These are phyloP conservation scores for Penicillium sp. DNA, from an alignment of 2,329 filamentous ascomycete genomes.

Conservation along the genomic window DNA sequence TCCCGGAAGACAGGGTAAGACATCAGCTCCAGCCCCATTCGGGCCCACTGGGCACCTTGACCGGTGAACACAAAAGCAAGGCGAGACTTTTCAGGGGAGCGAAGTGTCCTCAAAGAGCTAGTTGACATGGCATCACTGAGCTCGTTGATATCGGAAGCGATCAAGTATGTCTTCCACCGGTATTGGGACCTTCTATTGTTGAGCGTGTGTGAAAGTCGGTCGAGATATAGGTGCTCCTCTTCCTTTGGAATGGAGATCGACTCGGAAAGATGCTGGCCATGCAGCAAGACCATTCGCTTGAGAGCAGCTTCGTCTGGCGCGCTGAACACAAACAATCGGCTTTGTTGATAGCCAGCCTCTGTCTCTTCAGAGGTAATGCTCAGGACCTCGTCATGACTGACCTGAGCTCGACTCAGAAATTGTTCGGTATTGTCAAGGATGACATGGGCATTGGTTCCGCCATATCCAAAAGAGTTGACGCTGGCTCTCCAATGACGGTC, in stretches of 20 bases:
- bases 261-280: no score
- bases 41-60: conserved; percentile 18
- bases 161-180: no score
- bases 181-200: no score
- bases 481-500: conserved; percentile 28
- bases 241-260: no score
- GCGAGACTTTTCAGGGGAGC: neutral
- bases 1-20: neutral
- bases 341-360: neutral
- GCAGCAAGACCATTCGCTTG: no score
- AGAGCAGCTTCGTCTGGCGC: no score
- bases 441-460: conserved; percentile 10
- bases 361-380: neutral
- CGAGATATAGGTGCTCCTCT: no score
- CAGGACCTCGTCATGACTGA: conserved; percentile 2
- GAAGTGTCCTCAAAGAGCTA: neutral
- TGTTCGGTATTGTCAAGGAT: conserved; percentile 28
- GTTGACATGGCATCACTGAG: neutral
- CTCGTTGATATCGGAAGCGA: neutral
- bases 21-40: conserved; percentile 13
- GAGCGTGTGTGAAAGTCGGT: no score
- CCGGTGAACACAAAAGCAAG: conserved; percentile 18
- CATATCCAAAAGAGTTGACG: conserved; percentile 39
- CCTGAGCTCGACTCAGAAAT: neutral
- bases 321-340: no score